Conservation (phyloP, 768 basidiomycete genomes). For the Boletus vermiculosoides region DNA sequence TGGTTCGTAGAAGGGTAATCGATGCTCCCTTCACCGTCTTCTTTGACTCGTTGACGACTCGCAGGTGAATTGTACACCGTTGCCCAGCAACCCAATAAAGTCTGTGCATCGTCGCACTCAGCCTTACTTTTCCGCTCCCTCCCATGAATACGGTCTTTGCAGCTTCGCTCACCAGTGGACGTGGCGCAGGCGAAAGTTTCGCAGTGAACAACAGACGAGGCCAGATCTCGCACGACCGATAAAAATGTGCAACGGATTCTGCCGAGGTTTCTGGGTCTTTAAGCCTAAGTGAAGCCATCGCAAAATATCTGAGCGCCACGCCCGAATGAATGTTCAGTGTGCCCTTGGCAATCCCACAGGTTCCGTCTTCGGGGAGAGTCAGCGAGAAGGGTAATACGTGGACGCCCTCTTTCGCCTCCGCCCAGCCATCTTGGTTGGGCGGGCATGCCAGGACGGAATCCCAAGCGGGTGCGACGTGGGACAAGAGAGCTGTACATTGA, state of each 20-base stretch:
- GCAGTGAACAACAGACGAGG: constrained; percentile 64
- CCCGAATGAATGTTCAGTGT: constrained; percentile 52
- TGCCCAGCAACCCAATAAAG: constrained; percentile 83
- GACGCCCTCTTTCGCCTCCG: constrained; percentile 59
- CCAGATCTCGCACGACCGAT: constrained; percentile 78
- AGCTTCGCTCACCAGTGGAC: constrained; percentile 56
- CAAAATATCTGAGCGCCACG: constrained; percentile 73
- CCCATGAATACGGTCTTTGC: constrained; percentile 60
- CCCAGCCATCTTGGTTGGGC: constrained; percentile 61
- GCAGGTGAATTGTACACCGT: constrained; percentile 63
- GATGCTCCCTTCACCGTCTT: constrained; percentile 64
- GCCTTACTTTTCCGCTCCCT: constrained; percentile 59
- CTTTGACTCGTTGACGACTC: constrained; percentile 64
- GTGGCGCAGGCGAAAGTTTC: constrained; percentile 58
- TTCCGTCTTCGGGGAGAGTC: constrained; percentile 55
- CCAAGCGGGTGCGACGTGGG: constrained; percentile 46
- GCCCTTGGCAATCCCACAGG: constrained; percentile 59
- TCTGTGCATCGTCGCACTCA: constrained; percentile 69
- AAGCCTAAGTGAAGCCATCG: constrained; percentile 75
- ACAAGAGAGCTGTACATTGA: constrained; percentile 60
- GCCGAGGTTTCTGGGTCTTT: constrained; percentile 58
- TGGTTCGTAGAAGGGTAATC: constrained; percentile 63
- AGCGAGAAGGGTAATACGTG: constrained; percentile 74
- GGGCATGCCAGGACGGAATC: constrained; percentile 43
- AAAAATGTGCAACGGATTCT: constrained; percentile 86